Evolutionary conservation across 1,284 basidiomycete species (phyloP), one percentile per base, ranked within the genome.

Genomic region (Takashimella koratensis): DNA sequence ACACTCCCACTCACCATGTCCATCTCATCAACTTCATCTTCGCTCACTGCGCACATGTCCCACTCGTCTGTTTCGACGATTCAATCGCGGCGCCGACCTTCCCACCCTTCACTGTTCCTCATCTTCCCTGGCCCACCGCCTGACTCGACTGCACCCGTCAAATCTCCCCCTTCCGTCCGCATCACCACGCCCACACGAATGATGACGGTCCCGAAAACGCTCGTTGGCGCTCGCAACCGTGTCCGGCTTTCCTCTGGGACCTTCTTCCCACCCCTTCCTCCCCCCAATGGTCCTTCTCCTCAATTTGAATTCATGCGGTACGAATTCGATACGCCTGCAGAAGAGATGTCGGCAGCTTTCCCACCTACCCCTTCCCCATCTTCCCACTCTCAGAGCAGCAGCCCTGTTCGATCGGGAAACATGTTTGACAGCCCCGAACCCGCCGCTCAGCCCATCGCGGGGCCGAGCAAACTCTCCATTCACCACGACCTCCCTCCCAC

Each of bases 291-390:
- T 36, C 10, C 16, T 36, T 36, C 30, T 8, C 30, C 30, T 36
- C 30, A 16, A 36, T 36, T 36, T 36, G 30, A 36, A 36, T 36
- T 36, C 30, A 36, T 36, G 8, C 30, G 30, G 16, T 36, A 8
- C 30, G 30, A 36, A 36, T 8, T 36, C 10, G 30, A 36, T 36
- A 36, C 30, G 16, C 30, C 30, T 36, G 10, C 30, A 36, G 30
- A 36, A 36, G 54, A 47, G 39, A 66, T 66, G 64, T 57, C 60
- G 25, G 53, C 54, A 49, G 39, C 42, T 25, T 53, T 64, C 44
- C 66, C 66, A 16, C 64, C 66, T 22, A 70, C 68, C 42, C 68
- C 68, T 11, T 43, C 62, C 30, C 63, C 68, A 5, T 70, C 66
- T 8, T 62, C 65, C 10, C 53, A 56, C 4, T 53, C 52, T 12